Base-by-base conservation (phyloP, 1,284 basidiomycete species). In the Trichosporon inkin region DNA sequence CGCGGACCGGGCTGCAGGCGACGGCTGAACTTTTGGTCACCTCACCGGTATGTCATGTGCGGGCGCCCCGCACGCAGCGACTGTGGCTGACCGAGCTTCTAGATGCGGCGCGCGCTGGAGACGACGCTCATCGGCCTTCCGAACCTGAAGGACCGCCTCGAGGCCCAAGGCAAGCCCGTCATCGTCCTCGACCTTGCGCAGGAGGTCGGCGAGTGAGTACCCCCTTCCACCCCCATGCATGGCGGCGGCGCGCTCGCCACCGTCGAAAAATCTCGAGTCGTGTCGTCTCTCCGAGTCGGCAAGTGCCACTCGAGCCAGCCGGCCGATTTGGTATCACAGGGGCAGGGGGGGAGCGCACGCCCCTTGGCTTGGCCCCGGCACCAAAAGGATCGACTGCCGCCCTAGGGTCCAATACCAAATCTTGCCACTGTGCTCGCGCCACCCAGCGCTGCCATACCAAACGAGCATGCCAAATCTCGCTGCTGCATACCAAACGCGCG, bases 71-170 rank as follows among this genome's bases (percentile, higher is more conserved):
- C 41, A 13, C 51, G 53, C 51, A 36, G 40, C 56, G 44, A 16
- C 44, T 22, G 28, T 28, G 44, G 3, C 44, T 61, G 51, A 63
- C 56, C 13, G 11, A 13, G 4, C 44, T 6, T n/a, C 14, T 53
- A 78, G 73, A 66, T 78, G 11, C 67, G 72, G 3, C 68, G 78
- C 17, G 71, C 77, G 0, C 71, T 79, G 71, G 75, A 78, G 62
- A 80, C 78, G 2, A 70, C 75, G 60, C 60, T 79, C 0, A 49
- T 73, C 6, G 76, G 74, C n/a, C 75, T 68, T 53, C 72, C 73
- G 3, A 62, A 65, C 1, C 61, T 77, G 13, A 69, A 68, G 56
- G 53, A 57, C 10, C 63, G 75, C 6, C 61, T 78, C 24, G 70
- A 74, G 20, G 53, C 56, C 3, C 61, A 70, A 39, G 73, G 72